A percentile compares a stretch with the other conserved stretches of the same genome.
Conservation (phyloP, 352 stramenopile species). For the Phytophthora aleatoria region DNA sequence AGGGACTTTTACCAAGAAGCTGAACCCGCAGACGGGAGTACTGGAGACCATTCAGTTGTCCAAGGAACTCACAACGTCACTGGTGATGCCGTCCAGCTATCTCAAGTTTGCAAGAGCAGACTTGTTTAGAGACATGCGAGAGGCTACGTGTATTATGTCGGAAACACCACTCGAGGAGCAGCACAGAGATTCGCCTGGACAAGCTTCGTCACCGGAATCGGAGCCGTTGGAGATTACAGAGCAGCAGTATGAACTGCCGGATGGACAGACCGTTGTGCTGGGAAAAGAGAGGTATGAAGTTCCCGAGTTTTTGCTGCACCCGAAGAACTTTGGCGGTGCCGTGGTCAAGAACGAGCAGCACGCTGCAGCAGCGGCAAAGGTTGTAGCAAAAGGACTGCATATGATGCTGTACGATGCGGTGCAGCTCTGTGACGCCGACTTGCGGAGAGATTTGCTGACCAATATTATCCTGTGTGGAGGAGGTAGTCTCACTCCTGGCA, state of each 20-base stretch:
- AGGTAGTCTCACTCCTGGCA: constrained; percentile 67
- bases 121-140: constrained; percentile 81
- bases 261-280: constrained; percentile 73
- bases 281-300: constrained; percentile 72
- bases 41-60: constrained; percentile 61
- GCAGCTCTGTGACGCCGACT: constrained; percentile 80
- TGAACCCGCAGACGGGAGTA: constrained; percentile 56
- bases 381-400: constrained; percentile 68
- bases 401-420: constrained; percentile 86
- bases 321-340: constrained; percentile 51
- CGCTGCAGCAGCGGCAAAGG: constrained; percentile 48
- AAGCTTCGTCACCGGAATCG: constrained; percentile 6
- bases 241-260: constrained; percentile 80
- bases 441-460: constrained; percentile 83
- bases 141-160: constrained; percentile 58
- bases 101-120: constrained; percentile 73
- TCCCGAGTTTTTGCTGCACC: constrained; percentile 79
- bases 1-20: constrained; percentile 64
- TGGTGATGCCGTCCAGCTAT: constrained; percentile 68
- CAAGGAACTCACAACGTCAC: constrained; percentile 40
- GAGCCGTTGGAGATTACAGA: constrained; percentile 29
- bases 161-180: constrained; percentile 49
- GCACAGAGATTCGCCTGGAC: constrained; percentile 27
- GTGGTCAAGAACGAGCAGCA: constrained; percentile 58
- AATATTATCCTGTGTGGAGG: constrained; percentile 90